Conservation (phyloP, 2,329 filamentous ascomycete genomes). For the Pyrenophora seminiperda region DNA sequence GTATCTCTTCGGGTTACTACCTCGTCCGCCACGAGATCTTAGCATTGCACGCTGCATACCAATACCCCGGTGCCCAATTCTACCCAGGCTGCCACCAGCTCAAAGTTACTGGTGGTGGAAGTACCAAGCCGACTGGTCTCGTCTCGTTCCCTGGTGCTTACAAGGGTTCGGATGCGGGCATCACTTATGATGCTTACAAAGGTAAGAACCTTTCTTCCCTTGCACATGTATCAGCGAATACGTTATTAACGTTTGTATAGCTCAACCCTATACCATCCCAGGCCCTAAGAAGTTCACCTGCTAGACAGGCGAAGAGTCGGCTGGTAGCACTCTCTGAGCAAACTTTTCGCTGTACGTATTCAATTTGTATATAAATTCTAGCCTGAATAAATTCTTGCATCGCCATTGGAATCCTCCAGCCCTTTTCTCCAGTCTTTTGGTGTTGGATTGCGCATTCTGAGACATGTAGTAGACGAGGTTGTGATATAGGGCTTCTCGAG, state of each 20-base stretch:
- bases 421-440: not conserved
- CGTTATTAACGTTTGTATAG: conserved; percentile 13
- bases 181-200: conserved; percentile 60
- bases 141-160: conserved; percentile 63
- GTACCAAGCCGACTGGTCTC: conserved; percentile 46
- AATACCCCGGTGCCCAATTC: conserved; percentile 61
- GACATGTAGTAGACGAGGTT: too few relatives aligned
- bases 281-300: conserved; percentile 40
- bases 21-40: conserved; percentile 65
- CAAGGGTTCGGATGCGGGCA: conserved; percentile 55
- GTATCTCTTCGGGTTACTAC: conserved; percentile 60
- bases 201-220: conserved; percentile 22
- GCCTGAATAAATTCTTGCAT: conserved; percentile 2
- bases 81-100: conserved; percentile 65
- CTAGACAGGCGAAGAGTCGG: conserved; percentile 12
- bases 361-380: conserved; percentile 6
- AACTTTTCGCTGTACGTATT: not conserved
- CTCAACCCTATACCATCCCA: conserved; percentile 34
- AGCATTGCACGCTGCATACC: conserved; percentile 56
- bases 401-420: not conserved
- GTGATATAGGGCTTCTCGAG: too few relatives aligned
- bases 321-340: not conserved
- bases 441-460: not conserved
- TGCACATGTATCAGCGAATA: not conserved
- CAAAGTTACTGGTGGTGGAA: conserved; percentile 58